Conservation (phyloP, 164 flowering plant genomes). For the Magnolia changhungtana region DNA sequence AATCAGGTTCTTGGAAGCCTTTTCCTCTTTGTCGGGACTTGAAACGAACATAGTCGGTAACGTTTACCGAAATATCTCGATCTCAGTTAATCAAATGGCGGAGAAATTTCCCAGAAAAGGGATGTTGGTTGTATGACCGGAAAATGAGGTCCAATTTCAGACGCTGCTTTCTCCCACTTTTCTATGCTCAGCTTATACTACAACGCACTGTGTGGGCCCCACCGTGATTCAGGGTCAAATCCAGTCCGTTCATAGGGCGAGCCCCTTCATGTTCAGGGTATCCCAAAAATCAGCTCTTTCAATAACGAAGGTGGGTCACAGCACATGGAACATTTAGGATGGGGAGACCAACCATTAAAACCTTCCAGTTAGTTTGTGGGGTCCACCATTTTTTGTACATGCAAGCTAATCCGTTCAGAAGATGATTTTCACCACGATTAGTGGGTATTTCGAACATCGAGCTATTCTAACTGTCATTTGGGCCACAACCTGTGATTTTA, state of each 20-base stretch:
- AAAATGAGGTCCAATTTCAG: neutral
- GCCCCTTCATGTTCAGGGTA: too few species aligned
- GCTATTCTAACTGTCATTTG: neutral
- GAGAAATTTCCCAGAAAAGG: neutral
- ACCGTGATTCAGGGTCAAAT: too few species aligned
- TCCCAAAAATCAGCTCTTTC: too few species aligned
- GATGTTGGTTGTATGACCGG: constrained; percentile 15
- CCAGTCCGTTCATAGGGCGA: too few species aligned
- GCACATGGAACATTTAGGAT: too few species aligned
- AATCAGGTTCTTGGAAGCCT: constrained; percentile 10
- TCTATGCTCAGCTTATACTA: too few species aligned
- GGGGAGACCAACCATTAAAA: too few species aligned
- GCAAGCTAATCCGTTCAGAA: neutral
- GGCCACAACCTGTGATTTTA: neutral
- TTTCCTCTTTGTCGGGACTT: constrained; percentile 5
- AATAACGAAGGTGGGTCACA: too few species aligned
- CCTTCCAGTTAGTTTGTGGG: too few species aligned
- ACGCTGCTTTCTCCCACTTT: too few species aligned
- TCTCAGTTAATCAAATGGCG: neutral
- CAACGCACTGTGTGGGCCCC: too few species aligned
- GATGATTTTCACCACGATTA: neutral
- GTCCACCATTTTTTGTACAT: neutral
- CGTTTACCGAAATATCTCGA: neutral
- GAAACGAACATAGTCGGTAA: neutral
- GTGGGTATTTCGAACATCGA: too few species aligned